A percentile compares a stretch with the other conserved stretches of the same genome.
Conservation (phyloP, 75 land plant genomes). For the Gnetum montanum region DNA sequence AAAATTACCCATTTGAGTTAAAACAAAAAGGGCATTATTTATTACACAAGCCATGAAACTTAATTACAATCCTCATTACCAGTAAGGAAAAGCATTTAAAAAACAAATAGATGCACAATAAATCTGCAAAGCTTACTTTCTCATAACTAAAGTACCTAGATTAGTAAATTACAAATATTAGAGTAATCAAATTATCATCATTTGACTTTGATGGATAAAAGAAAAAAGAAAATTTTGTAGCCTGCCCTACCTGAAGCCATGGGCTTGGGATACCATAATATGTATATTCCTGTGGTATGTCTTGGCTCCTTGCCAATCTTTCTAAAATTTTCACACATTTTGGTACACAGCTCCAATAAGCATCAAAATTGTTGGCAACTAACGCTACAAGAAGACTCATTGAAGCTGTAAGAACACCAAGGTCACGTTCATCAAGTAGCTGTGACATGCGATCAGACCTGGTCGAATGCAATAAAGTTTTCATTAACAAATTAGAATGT, state of each 20-base stretch:
- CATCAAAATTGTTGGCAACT: constrained; percentile 86
- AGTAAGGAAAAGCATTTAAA: too few relatives aligned
- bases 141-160: too few relatives aligned
- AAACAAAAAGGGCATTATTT: not conserved
- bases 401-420: constrained; percentile 94
- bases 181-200: too few relatives aligned
- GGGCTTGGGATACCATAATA: constrained; percentile 99
- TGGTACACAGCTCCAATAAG: constrained; percentile 96
- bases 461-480: not conserved
- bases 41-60: not conserved
- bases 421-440: constrained; percentile 91
- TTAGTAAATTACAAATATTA: too few relatives aligned
- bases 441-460: constrained; percentile 99
- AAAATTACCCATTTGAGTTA: not conserved
- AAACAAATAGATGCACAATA: too few relatives aligned
- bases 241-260: constrained; percentile 99
- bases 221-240: too few relatives aligned
- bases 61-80: too few relatives aligned
- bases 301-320: constrained; percentile 86
- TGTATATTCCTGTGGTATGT: constrained; percentile 95
- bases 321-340: constrained; percentile 94
- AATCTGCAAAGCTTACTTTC: too few relatives aligned
- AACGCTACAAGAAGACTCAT: constrained; percentile 98
- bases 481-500: constrained; percentile 2
- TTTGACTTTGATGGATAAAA: too few relatives aligned